phyloP scores from a whole-genome alignment of 495 filamentous ascomycete species.

The Penicillium subrubescens region DNA sequence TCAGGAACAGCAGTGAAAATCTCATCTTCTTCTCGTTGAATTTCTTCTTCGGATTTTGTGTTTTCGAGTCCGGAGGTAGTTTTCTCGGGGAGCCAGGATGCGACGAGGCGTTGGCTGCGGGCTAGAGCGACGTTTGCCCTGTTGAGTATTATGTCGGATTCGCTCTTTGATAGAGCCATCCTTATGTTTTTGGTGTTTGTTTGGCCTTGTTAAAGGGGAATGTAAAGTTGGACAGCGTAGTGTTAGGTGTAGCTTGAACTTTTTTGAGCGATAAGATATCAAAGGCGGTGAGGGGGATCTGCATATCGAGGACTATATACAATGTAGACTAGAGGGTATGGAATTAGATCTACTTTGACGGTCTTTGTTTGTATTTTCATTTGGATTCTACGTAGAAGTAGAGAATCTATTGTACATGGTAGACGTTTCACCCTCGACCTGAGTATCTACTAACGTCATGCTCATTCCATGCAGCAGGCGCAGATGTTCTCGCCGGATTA shows the following conservation, averaged over 20 bases:
- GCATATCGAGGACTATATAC: neutral
- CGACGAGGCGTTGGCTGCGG: constrained; percentile 52
- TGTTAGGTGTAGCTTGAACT: neutral
- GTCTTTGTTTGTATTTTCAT: neutral
- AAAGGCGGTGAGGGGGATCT: constrained; percentile 17
- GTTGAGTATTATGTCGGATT: constrained; percentile 53
- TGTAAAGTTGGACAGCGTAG: neutral
- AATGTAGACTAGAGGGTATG: neutral
- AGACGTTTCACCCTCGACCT: neutral
- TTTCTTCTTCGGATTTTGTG: constrained; percentile 44
- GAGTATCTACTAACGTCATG: constrained; percentile 8
- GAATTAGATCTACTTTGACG: neutral
- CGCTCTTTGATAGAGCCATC: constrained; percentile 41
- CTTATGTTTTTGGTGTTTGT: neutral
- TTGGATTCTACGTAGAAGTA: neutral
- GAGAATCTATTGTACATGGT: neutral
- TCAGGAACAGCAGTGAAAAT: constrained; percentile 55
- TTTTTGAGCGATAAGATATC: constrained; percentile 21
- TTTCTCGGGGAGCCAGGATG: constrained; percentile 54
- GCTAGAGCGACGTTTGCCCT: constrained; percentile 52
- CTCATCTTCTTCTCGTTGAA: constrained; percentile 52
- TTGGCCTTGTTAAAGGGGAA: neutral
- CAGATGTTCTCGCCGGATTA: neutral
- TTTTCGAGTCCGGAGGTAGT: constrained; percentile 46
- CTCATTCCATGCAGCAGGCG: constrained; percentile 3